Evolutionary conservation across 2,329 filamentous ascomycete species (phyloP), one percentile per base, ranked within the genome.

Genomic region (Podosphaera xanthii): DNA sequence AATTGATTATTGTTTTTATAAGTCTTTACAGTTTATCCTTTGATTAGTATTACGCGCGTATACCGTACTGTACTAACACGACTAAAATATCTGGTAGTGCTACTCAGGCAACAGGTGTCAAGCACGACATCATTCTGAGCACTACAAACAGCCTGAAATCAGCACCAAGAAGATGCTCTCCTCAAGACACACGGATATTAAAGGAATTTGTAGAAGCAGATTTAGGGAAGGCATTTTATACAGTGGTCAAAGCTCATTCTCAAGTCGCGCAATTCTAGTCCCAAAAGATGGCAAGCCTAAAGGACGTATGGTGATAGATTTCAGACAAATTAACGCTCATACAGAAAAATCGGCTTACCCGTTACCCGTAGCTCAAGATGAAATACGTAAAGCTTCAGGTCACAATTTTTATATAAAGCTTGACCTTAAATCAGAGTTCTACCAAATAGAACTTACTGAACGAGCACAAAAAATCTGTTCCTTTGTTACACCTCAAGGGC

Each of bases 371-470:
- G 54, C 33, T 22, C 30, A 42, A 57, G 54, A 44, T 44, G 4
- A 57, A 57, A 57, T 57, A 12, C 35, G n/a, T 10, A 57, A 57
- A 35, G 54, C 54, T 42, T 33, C 54, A 44, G 54, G 35, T 33
- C 35, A 57, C 31, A 33, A 42, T 9, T 42, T 12, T 44, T 57
- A 57, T 44, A 44, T 57, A 30, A 57, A 57, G 33, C n/a, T 57
- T 57, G 54, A 44, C 36, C 54, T 57, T 36, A 42, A 57, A 36
- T 57, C 54, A 4, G 54, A 14, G 6, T 44, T 44, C 34, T 57
- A 57, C 38, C 54, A 57, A 30, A 57, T 42, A 57, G 35, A 35
- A 57, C 54, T 44, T 9, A 57, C 54, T 35, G 54, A 57, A 7
- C 36, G 36, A 44, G 36, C 54, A 30, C 2, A 57, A 57, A 40